Evolutionary conservation across 257 asterid species (phyloP).

Genomic region (Lycium barbarum): DNA sequence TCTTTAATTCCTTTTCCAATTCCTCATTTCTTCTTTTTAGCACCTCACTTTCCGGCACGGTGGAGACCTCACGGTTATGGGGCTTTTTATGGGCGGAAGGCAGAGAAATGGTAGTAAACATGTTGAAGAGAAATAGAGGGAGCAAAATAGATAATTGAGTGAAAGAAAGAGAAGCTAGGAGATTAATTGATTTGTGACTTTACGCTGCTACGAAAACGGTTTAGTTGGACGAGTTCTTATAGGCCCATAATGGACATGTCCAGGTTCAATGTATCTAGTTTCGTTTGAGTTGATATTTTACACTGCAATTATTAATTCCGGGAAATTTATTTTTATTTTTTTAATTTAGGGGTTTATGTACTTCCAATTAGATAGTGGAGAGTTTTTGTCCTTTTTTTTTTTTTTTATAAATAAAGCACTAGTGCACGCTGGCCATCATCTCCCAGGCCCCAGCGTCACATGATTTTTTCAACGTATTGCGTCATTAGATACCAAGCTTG

Average conservation of each 20-base stretch:
- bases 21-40: constrained; percentile 61
- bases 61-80: too few relatives aligned
- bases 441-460: neutral
- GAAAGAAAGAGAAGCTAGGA: too few relatives aligned
- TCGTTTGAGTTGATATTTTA: too few relatives aligned
- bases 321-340: too few relatives aligned
- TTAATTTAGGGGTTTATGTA: too few relatives aligned
- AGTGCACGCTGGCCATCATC: neutral
- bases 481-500: neutral
- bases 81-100: constrained; percentile 6
- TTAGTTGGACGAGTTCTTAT: neutral
- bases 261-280: constrained; percentile 20
- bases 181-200: neutral
- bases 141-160: too few relatives aligned
- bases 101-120: constrained; percentile 57
- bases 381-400: neutral
- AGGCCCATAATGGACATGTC: constrained; percentile 1
- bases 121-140: neutral
- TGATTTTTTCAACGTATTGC: neutral
- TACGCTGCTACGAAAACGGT: neutral
- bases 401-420: neutral
- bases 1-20: constrained; percentile 62
- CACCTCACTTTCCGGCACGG: too few relatives aligned
- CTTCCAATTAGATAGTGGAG: too few relatives aligned
- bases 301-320: too few relatives aligned